These are phyloP conservation scores for Xerocomellus intermedius DNA, from an alignment of 768 basidiomycete species.

Conservation along the genomic window DNA sequence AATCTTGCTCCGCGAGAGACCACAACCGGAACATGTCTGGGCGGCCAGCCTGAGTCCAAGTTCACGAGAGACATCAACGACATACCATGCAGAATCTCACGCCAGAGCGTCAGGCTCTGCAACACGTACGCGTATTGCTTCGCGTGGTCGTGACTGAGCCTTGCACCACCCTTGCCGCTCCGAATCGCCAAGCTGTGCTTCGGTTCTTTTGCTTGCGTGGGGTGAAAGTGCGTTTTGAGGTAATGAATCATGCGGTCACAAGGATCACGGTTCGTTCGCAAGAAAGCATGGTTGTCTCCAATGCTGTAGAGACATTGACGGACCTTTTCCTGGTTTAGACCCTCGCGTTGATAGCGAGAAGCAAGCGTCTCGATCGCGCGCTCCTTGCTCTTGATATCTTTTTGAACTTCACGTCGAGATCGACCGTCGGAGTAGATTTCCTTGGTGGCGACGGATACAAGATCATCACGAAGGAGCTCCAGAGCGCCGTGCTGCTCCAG, in stretches of 20 bases:
- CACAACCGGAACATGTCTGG: slow-evolving; percentile 87
- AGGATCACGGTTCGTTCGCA: slow-evolving; percentile 83
- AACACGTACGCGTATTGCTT: slow-evolving; percentile 85
- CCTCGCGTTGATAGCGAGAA: slow-evolving; percentile 54
- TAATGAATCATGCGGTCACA: slow-evolving; percentile 82
- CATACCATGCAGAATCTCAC: slow-evolving; percentile 79
- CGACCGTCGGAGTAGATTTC: slow-evolving; percentile 77
- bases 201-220: slow-evolving; percentile 61
- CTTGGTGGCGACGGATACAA: slow-evolving; percentile 72
- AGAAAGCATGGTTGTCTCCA: slow-evolving; percentile 87
- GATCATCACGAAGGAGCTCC: slow-evolving; percentile 72
- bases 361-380: slow-evolving; percentile 79
- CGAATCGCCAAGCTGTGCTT: slow-evolving; percentile 75
- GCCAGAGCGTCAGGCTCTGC: slow-evolving; percentile 85
- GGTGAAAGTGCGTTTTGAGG: slow-evolving; percentile 74
- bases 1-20: slow-evolving; percentile 77
- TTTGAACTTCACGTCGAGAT: slow-evolving; percentile 74
- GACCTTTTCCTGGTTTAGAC: slow-evolving; percentile 62
- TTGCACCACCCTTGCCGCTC: slow-evolving; percentile 75
- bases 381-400: slow-evolving; percentile 81
- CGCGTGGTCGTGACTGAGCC: slow-evolving; percentile 79
- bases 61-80: background rate
- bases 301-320: slow-evolving; percentile 85
- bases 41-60: background rate
- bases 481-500: slow-evolving; percentile 64